Percentiles rank a stretch among this genome's conserved stretches.
Evolutionary conservation across 805 yeast species (phyloP).

Genomic region (Vanderwaltozyma tropicalis): DNA sequence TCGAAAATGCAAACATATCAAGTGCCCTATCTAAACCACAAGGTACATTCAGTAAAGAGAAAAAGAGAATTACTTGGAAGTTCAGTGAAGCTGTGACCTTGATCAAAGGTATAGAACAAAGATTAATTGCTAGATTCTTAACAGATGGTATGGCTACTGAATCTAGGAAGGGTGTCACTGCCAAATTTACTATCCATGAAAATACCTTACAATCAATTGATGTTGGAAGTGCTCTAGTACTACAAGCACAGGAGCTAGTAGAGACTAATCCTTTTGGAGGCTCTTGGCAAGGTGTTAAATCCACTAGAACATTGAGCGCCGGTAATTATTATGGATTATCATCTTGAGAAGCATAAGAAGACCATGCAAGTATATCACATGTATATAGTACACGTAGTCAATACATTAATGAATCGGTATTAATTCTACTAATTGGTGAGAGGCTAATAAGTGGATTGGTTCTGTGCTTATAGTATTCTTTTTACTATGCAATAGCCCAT

Average conservation of each 20-base stretch:
- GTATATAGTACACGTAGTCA: too few relatives aligned
- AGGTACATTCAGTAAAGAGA: conserved; percentile 82
- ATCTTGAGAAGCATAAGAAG: too few relatives aligned
- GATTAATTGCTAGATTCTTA: conserved; percentile 75
- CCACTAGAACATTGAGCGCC: conserved; percentile 29
- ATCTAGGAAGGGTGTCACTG: conserved; percentile 60
- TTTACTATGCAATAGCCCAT: too few relatives aligned
- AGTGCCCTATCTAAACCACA: conserved; percentile 85
- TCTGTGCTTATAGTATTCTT: too few relatives aligned
- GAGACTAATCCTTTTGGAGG: conserved; percentile 33
- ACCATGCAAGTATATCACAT: too few relatives aligned
- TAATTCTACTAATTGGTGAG: too few relatives aligned
- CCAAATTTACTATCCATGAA: conserved; percentile 44
- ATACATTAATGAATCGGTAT: too few relatives aligned
- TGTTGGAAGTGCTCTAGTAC: conserved; percentile 34
- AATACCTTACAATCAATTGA: conserved; percentile 12
- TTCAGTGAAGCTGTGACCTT: conserved; percentile 37
- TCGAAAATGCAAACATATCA: conserved; percentile 51
- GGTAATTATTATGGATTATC: conserved; percentile 30
- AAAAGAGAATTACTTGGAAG: conserved; percentile 81
- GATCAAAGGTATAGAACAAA: conserved; percentile 39
- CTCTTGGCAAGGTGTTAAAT: conserved; percentile 27
- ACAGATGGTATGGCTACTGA: conserved; percentile 68
- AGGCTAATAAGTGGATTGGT: too few relatives aligned
- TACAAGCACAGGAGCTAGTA: conserved; percentile 29